Base-by-base conservation (phyloP, 768 basidiomycete species). In the Amanita phalloides region DNA sequence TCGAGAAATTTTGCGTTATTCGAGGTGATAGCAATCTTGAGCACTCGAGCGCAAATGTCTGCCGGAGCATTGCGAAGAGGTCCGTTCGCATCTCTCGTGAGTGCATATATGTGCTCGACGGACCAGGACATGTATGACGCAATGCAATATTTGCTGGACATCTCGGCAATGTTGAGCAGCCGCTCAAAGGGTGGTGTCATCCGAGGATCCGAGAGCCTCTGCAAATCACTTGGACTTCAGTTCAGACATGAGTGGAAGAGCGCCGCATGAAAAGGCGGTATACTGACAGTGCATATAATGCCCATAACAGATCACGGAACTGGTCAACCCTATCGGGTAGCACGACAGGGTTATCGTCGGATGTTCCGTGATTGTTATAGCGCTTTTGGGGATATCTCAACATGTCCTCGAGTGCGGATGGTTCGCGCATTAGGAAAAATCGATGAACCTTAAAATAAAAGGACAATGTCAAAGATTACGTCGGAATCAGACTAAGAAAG, bases 1-100 rank as follows among this genome's bases (percentile, higher is more conserved):
- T 71, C 69, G 33, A 75, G 65, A 35, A 86, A 71, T 20, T 61
- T 66, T 37, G 66, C 58, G 51, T 81, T 74, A 37, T 68, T 61
- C 55, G 77, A 77, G 47, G 70, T 64, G 26, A 74, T 70, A 0
- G 82, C 78, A 33, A 84, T 66, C 35, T 72, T 66, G 43, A 85
- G 67, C 28, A 78, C 63, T 13, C 73, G 71, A 23, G 75, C 71
- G 55, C 73, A 71, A 13, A 70, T 60, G 55, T 62, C 61, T 25
- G 68, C 51, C 17, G 66, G 55, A 39, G 61, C 62, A 44, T 55
- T 60, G 38, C 64, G 61, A 35, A 71, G 58, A 49, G 65, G 67
- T 21, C 66, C 63, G 10, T 46, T 49, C 6, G 65, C 58, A 42
- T 64, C 60, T 55, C 65, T 61, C 8, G 63, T 61, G 23, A 68